These are phyloP conservation scores for Candida rishiriensis DNA, from an alignment of 805 yeast species.

Conservation along the genomic window DNA sequence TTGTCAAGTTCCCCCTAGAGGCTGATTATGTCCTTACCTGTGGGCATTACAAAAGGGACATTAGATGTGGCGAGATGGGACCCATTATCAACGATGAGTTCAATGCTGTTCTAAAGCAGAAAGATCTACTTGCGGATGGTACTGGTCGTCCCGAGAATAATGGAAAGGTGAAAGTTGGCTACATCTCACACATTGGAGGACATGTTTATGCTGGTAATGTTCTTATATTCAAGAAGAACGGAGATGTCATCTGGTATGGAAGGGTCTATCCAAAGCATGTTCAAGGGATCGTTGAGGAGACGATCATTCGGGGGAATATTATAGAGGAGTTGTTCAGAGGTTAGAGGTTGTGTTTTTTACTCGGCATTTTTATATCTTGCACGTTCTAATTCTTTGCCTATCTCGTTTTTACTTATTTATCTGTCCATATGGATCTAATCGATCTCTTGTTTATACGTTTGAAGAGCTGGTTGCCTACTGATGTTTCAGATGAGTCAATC, in stretches of 20 bases:
- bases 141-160: conserved; percentile 12
- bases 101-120: conserved; percentile 32
- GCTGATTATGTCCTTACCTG: conserved; percentile 49
- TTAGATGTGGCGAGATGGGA: conserved; percentile 64
- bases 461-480: no score
- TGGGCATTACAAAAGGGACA: conserved; percentile 62
- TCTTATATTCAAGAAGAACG: conserved; percentile 44
- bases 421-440: no score
- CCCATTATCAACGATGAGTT: conserved; percentile 54
- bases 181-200: conserved; percentile 78
- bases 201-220: conserved; percentile 86
- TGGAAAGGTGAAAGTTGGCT: conserved; percentile 36
- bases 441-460: no score
- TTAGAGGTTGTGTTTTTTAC: background rate
- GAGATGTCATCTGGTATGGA: conserved; percentile 69
- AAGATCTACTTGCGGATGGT: conserved; percentile 26
- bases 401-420: no score
- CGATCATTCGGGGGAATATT: conserved; percentile 44
- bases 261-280: conserved; percentile 61
- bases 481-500: no score
- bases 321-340: conserved; percentile 59
- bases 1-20: conserved; percentile 9
- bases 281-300: conserved; percentile 58
- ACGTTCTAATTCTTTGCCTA: no score
- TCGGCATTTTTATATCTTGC: no score